phyloP scores from a whole-genome alignment of 768 basidiomycete genomes.

The Amanita muscaria region DNA sequence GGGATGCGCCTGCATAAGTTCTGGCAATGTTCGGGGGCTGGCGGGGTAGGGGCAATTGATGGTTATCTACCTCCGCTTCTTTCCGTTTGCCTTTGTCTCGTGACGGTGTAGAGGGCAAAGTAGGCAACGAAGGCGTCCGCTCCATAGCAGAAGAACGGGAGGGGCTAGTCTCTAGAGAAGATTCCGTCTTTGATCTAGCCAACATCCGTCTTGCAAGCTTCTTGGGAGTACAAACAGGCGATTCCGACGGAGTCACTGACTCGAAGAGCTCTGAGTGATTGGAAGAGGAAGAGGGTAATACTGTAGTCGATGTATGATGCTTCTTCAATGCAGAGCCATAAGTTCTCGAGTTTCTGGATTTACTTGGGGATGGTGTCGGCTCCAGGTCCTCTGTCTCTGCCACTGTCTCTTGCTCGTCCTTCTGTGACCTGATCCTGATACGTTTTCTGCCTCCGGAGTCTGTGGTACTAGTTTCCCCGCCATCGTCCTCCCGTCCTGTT shows the following conservation, averaged over 20 bases:
- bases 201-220: constrained; percentile 67
- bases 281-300: constrained; percentile 24
- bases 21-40: constrained; percentile 33
- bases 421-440: background rate
- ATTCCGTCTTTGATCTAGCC: constrained; percentile 55
- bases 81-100: constrained; percentile 7
- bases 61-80: constrained; percentile 11
- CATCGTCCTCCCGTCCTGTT: background rate
- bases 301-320: constrained; percentile 5
- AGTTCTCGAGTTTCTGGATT: background rate
- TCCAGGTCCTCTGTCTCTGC: constrained; percentile 5
- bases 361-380: background rate
- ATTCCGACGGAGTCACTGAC: constrained; percentile 20
- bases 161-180: constrained; percentile 28
- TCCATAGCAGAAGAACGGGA: constrained; percentile 12
- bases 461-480: background rate
- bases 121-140: constrained; percentile 31
- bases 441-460: constrained; percentile 2
- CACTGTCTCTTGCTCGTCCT: constrained; percentile 19
- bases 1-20: constrained; percentile 70
- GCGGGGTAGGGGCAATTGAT: constrained; percentile 19
- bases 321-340: background rate
- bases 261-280: constrained; percentile 42
- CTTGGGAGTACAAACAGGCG: constrained; percentile 25
- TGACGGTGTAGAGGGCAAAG: constrained; percentile 22